Conservation (phyloP, 2,329 filamentous ascomycete genomes). For the Gliomastix tumulicola region DNA sequence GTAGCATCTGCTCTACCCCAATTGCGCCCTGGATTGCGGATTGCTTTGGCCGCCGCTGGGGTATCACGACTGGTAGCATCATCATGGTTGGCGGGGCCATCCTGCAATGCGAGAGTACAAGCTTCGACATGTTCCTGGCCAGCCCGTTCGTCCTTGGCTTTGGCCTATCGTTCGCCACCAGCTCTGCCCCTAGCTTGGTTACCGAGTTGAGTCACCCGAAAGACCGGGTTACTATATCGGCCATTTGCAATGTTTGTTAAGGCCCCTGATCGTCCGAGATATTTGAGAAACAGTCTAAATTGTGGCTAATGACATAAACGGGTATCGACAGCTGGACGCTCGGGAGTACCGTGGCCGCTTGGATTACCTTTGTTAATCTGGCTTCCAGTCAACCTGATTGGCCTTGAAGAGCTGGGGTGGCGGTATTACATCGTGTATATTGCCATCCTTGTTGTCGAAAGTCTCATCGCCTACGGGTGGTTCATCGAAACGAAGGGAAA, state of each 20-base stretch:
- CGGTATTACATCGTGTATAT: slow-evolving; percentile 53
- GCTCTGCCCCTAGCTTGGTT: slow-evolving; percentile 41
- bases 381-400: slow-evolving; percentile 50
- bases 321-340: slow-evolving; percentile 32
- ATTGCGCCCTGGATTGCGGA: slow-evolving; percentile 22
- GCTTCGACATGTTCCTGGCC: slow-evolving; percentile 44
- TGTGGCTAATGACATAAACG: too few species aligned
- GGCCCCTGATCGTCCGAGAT: too few species aligned
- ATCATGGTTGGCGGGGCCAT: slow-evolving; percentile 22
- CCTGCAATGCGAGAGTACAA: slow-evolving; percentile 19
- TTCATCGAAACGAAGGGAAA: slow-evolving; percentile 45
- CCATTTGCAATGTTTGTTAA: slow-evolving; percentile 40
- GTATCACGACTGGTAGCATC: slow-evolving; percentile 18
- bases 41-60: slow-evolving; percentile 18
- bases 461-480: slow-evolving; percentile 28
- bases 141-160: slow-evolving; percentile 46
- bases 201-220: slow-evolving; percentile 47
- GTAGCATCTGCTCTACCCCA: slow-evolving; percentile 28
- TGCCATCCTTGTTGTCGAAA: slow-evolving; percentile 35
- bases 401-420: slow-evolving; percentile 39
- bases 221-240: slow-evolving; percentile 43
- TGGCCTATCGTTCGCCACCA: slow-evolving; percentile 43
- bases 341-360: slow-evolving; percentile 33
- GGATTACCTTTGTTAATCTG: slow-evolving; percentile 29
- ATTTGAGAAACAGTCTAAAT: too few species aligned